Percentiles rank a stretch among this genome's conserved stretches.
phyloP scores from a whole-genome alignment of 345 rosid genomes.

The Bruguiera gymnorhiza region DNA sequence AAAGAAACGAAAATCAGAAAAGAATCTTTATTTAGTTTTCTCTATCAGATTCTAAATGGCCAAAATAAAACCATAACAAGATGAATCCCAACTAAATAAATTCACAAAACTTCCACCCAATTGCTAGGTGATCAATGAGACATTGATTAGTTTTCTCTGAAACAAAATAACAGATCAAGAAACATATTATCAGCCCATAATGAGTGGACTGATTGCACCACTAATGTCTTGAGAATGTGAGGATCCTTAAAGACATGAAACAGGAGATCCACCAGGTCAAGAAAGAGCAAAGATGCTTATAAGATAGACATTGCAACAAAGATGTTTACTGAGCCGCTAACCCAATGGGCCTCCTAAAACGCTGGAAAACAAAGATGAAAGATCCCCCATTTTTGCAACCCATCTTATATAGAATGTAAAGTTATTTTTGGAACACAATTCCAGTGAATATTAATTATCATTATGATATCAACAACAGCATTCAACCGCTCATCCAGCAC shows the following conservation, averaged over 20 bases:
- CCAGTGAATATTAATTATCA: background rate
- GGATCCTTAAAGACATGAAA: background rate
- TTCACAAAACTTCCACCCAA: background rate
- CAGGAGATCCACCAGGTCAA: background rate
- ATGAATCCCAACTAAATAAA: background rate
- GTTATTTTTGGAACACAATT: background rate
- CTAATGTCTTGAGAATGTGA: background rate
- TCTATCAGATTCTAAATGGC: background rate
- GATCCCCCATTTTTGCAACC: background rate
- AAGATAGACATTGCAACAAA: too few relatives aligned
- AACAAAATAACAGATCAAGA: background rate
- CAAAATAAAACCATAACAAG: background rate
- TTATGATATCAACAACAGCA: background rate
- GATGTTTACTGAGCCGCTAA: background rate
- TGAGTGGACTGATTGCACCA: background rate
- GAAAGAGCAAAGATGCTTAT: background rate
- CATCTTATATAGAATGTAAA: too few relatives aligned
- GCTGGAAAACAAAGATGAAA: background rate
- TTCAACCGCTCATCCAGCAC: too few relatives aligned
- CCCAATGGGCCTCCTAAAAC: background rate
- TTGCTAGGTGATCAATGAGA: too few relatives aligned
- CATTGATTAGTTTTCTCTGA: background rate
- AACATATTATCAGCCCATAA: background rate
- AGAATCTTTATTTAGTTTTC: background rate
- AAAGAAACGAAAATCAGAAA: constrained; percentile 12